Conservation (phyloP, 331 rosid species). For the Telfairia occidentalis region DNA sequence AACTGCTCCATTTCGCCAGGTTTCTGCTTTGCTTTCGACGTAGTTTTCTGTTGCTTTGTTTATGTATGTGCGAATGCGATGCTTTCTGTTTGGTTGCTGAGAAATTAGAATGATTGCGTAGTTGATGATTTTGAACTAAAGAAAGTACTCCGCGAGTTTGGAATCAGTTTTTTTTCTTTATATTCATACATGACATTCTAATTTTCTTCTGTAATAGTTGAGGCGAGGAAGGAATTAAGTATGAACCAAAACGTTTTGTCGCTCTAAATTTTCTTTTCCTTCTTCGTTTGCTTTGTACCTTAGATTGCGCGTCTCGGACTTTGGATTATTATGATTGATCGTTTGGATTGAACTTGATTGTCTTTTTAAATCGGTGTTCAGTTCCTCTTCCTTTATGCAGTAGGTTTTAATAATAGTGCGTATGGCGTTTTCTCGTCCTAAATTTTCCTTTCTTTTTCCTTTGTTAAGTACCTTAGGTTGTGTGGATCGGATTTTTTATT, state of each 20-base stretch:
- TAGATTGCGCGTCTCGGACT: neutral
- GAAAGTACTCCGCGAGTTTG: neutral
- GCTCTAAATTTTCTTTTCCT: neutral
- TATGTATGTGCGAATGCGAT: neutral
- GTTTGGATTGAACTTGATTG: neutral
- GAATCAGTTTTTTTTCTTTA: neutral
- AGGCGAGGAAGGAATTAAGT: neutral
- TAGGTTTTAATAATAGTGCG: slow-evolving; percentile 22
- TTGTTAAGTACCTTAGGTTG: neutral
- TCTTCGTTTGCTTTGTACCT: neutral
- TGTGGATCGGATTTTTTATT: neutral
- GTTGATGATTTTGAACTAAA: neutral
- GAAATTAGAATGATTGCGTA: neutral
- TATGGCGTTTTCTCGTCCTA: neutral
- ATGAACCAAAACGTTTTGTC: neutral
- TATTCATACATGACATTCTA: neutral
- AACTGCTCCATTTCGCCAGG: slow-evolving; percentile 31
- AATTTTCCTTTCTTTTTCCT: neutral
- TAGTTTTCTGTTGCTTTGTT: neutral
- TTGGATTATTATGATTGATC: neutral
- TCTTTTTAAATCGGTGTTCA: neutral
- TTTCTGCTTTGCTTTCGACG: slow-evolving; percentile 12
- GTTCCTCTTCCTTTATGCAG: neutral
- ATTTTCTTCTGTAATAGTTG: neutral
- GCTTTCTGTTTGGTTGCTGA: neutral